A percentile compares a stretch with the other conserved stretches of the same genome.
These are phyloP conservation scores for Leishmania guyanensis DNA, from an alignment of 208 protist species.

Conservation along the genomic window DNA sequence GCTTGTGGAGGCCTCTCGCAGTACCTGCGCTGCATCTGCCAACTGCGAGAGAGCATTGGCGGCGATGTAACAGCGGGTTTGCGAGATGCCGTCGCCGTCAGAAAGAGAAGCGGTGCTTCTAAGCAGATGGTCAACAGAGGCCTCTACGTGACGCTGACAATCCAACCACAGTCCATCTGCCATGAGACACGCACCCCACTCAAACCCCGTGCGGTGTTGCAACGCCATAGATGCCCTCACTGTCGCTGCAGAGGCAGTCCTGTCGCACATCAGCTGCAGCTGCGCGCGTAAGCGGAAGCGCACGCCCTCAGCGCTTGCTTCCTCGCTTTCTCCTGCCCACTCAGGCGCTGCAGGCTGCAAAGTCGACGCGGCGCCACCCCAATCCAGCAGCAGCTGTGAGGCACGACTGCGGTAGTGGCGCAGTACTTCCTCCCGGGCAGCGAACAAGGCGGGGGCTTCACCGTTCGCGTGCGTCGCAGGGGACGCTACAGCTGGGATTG, in stretches of 20 bases:
- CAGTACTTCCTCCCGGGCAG: conserved; percentile 9
- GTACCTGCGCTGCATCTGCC: conserved; percentile 3
- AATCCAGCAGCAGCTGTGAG: conserved; percentile 2
- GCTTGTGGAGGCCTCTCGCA: neutral
- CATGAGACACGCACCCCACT: conserved; percentile 10
- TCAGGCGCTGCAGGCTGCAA: neutral
- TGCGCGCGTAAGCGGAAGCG: conserved; percentile 8
- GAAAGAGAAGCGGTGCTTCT: neutral
- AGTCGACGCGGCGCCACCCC: neutral
- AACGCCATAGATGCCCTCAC: neutral
- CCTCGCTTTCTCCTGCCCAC: neutral
- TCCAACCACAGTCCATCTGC: conserved; percentile 5
- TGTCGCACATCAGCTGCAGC: conserved; percentile 3
- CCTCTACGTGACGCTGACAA: conserved; percentile 5
- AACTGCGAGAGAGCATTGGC: conserved; percentile 7
- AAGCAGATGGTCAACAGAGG: neutral
- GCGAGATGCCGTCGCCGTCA: neutral
- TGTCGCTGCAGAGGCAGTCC: neutral
- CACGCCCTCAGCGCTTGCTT: neutral
- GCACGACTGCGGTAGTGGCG: conserved; percentile 10
- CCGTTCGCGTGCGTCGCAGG: neutral
- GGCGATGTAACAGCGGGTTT: neutral
- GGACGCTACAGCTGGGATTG: neutral
- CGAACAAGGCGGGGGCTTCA: neutral
- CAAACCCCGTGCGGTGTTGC: neutral